Evolutionary conservation across 2,329 filamentous ascomycete genomes (phyloP), one percentile per base, ranked within the genome.

Genomic region (Thielaviopsis punctulata): DNA sequence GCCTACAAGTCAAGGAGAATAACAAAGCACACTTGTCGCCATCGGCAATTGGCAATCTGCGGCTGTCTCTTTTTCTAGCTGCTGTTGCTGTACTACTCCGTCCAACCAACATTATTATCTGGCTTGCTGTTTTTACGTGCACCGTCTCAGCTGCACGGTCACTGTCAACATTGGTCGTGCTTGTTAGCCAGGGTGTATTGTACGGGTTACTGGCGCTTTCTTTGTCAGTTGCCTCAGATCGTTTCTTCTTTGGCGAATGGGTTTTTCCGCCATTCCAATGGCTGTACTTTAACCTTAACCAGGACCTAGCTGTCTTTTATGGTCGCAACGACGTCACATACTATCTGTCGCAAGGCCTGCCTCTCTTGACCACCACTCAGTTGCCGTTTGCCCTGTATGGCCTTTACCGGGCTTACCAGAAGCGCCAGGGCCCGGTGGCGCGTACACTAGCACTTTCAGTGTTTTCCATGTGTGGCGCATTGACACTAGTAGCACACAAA

Each of bases 281-380:
- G 68, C 73, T 96, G 54, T 78, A 90, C 62, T 90, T 95, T 72
- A 98, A 98, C 67, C 73, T 98, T 52, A 78, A 82, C 19, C 84
- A 93, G 64, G 85, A 84, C 7, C 73, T 98, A 5, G 87, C 92
- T 23, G 78, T 90, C 47, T 96, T 96, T 66, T 98, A 98, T 63
- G 92, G 92, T 21, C 77, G 72, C 47, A 96, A 94, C 66, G 80
- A 86, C 56, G 83, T 83, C 75, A 88, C 95, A 65, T 98, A 96
- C 68, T 98, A 95, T 64, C 67, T 94, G 25, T 83, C 85, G 0
- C 89, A 98, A 66, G 92, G 88, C 4, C 73, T 95, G 23, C 90
- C 92, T 1, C 74, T 96, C 0, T 76, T 95, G 4, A 80, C 92
- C 27, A 95, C 84, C 8, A 89, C 86, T 1, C 80, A 80, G 43